Conservation (phyloP, 108 stramenopile species). For the Nannochloropsis salina region DNA sequence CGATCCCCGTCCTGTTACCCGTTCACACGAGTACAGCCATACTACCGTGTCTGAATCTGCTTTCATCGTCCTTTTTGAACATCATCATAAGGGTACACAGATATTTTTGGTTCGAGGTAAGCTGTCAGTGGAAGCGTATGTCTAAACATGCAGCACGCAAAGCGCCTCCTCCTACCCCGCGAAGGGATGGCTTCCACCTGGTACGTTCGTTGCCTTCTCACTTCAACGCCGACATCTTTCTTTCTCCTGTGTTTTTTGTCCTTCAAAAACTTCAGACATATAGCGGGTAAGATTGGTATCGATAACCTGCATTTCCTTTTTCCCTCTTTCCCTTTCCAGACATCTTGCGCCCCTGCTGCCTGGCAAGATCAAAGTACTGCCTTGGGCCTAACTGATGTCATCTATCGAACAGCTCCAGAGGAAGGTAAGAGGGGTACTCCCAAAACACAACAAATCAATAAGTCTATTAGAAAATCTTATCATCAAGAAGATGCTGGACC, state of each 20-base stretch:
- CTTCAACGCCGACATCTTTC: background rate
- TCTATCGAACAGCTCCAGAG: background rate
- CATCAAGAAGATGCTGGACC: no score
- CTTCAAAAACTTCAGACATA: no score
- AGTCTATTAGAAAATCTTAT: no score
- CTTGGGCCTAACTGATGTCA: background rate
- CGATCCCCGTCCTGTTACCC: no score
- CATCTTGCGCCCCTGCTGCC: background rate
- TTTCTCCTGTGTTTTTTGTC: no score
- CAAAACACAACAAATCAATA: no score
- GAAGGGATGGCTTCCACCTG: background rate
- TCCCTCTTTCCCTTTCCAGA: background rate
- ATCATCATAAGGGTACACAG: no score
- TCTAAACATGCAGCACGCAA: background rate
- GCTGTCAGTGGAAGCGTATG: no score
- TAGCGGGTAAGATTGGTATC: background rate
- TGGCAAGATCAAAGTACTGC: constrained; percentile 15
- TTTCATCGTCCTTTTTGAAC: no score
- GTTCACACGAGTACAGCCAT: no score
- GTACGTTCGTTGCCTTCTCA: background rate
- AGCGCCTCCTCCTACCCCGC: background rate
- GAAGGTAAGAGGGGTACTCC: background rate
- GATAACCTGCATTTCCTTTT: background rate
- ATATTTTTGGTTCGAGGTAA: no score
- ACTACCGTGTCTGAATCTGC: no score